These are phyloP conservation scores for Chalciporus sp. DNA, from an alignment of 1,284 basidiomycete genomes.

Conservation along the genomic window DNA sequence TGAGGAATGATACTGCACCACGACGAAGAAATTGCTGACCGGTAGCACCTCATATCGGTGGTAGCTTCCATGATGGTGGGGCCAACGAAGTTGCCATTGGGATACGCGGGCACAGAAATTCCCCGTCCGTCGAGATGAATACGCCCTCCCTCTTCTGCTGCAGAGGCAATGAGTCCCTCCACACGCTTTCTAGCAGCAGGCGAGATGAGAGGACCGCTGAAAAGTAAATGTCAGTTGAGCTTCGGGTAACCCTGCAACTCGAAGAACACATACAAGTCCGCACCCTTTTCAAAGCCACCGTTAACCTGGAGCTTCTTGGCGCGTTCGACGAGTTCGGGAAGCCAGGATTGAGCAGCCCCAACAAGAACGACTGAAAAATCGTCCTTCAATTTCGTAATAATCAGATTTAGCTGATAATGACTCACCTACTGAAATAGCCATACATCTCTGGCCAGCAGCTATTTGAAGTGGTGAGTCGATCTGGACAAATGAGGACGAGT, in stretches of 20 bases:
- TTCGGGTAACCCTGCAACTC: not conserved
- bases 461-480: constrained; percentile 46
- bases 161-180: constrained; percentile 77
- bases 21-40: constrained; percentile 48
- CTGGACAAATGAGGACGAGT: constrained; percentile 20
- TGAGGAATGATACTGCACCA: constrained; percentile 1
- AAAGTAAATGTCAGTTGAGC: constrained; percentile 6
- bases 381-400: constrained; percentile 5
- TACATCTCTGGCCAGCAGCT: constrained; percentile 97
- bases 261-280: constrained; percentile 75
- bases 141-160: constrained; percentile 83
- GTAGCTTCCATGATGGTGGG: constrained; percentile 88
- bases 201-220: constrained; percentile 92
- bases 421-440: constrained; percentile 89
- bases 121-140: constrained; percentile 88
- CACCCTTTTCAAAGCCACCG: constrained; percentile 87
- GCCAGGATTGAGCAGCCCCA: constrained; percentile 81
- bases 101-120: constrained; percentile 72
- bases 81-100: constrained; percentile 93
- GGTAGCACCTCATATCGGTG: constrained; percentile 87
- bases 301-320: constrained; percentile 83
- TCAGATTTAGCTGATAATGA: constrained; percentile 23
- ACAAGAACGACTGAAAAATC: constrained; percentile 70
- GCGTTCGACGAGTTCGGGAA: constrained; percentile 86
- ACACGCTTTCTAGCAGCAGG: constrained; percentile 84